Conservation (phyloP, 306 rosid genomes). For the Rosa lucieae region DNA sequence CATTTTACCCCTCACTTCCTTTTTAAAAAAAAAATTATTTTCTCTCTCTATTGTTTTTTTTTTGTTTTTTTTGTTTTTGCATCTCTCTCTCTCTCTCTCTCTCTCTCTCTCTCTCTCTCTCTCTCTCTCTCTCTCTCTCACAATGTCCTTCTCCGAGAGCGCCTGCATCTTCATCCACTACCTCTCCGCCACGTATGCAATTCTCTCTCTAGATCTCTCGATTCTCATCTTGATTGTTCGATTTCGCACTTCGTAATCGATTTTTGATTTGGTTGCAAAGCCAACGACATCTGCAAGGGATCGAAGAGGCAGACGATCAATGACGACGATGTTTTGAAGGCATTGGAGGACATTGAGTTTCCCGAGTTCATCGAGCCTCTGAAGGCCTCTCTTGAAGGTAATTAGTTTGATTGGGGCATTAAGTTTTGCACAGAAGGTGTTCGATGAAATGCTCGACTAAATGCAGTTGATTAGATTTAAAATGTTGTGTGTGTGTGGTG, state of each 20-base stretch:
- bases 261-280: constrained; percentile 39
- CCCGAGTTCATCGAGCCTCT: constrained; percentile 69
- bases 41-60: too few species aligned
- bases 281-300: constrained; percentile 90
- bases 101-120: too few species aligned
- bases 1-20: too few species aligned
- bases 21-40: too few species aligned
- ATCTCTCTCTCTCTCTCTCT: too few species aligned
- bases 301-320: constrained; percentile 82
- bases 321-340: constrained; percentile 75
- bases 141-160: constrained; percentile 66
- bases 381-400: constrained; percentile 70
- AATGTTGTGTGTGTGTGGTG: too few species aligned
- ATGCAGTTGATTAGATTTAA: not conserved
- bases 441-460: not conserved
- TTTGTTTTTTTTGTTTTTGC: too few species aligned
- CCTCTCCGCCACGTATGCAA: constrained; percentile 75
- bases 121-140: too few species aligned
- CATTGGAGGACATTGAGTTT: constrained; percentile 87
- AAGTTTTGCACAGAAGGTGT: not conserved
- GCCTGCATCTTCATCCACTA: constrained; percentile 92
- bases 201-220: not conserved
- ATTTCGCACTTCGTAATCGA: not conserved
- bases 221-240: not conserved
- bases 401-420: not conserved